Evolutionary conservation across 176 grass and related monocot genomes (phyloP), one percentile per base, ranked within the genome.

Genomic region (Juncus inflexus): DNA sequence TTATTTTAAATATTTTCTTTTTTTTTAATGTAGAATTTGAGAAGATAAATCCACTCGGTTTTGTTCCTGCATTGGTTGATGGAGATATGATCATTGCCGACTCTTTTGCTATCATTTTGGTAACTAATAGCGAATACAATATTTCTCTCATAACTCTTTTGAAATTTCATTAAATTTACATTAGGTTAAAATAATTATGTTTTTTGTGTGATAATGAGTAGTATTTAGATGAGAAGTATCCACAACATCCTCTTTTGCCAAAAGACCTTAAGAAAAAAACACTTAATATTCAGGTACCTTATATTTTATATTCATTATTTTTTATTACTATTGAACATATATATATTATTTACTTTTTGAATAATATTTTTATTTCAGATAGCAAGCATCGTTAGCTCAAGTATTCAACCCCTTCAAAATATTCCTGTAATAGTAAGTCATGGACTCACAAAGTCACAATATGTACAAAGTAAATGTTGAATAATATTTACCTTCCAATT

Each of bases 221-320:
- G 91, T 96, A 96, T 81, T 72, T 96, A 6, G 91, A 96, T 73
- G 87, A 90, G 35, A 96, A 96, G 70, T 96, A 90, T 70, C 87
- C 82, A 36, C 76, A 87, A 58, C 11, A 71, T 54, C 91, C 84
- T 78, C 84, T 90, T 12, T 55, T 96, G 15, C 87, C 87, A 35
- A 63, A 77, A 61, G 84, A 90, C 69, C 59, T 79, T 12, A 81
- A 77, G 80, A 85, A 63, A 66, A 96, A 96, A 81, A 79, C 91
- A 77, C 72, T 88, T 45, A 96, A 96, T 84, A 40, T 90, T 37
- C 91, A 96, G 87, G 91, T 87, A 76, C 67, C 45, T 71, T 54
- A 42, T 70, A 53, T 54, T 3, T 51, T 61, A 2, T 15, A 60
- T 62, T 50, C 16, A 28, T 5, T 36, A 7, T 64, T 42, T 3